Evolutionary conservation across 306 rosid genomes (phyloP).

Genomic region (Dryas drummondii): DNA sequence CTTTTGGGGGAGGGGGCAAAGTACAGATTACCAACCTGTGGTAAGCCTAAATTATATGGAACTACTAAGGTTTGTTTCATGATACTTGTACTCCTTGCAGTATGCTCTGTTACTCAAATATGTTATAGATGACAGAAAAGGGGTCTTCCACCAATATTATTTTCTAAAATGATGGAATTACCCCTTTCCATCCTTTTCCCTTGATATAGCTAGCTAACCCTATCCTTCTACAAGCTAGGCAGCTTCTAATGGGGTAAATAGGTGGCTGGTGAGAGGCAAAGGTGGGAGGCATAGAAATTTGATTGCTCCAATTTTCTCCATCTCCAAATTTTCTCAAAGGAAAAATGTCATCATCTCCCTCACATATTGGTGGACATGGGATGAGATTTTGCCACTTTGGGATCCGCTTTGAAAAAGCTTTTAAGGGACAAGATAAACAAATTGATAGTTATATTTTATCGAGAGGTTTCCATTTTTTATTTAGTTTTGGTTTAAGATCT

Average conservation of each 20-base stretch:
- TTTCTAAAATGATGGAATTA: background rate
- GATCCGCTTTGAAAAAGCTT: too few species aligned
- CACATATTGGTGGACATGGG: constrained; percentile 3
- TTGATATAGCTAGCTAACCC: background rate
- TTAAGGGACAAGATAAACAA: background rate
- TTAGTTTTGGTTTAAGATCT: background rate
- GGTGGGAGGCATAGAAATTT: background rate
- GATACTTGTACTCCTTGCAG: background rate
- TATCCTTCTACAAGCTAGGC: background rate
- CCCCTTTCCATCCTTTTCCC: background rate
- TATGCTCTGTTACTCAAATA: background rate
- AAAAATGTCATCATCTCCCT: background rate
- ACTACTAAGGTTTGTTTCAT: too few species aligned
- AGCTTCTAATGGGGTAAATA: background rate
- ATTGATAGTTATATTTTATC: background rate
- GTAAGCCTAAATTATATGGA: too few species aligned
- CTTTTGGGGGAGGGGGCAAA: too few species aligned
- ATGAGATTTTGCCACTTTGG: background rate
- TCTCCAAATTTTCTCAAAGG: background rate
- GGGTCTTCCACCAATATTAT: background rate
- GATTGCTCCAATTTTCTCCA: background rate
- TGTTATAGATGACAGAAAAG: too few species aligned
- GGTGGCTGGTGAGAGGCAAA: background rate
- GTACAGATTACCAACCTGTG: too few species aligned
- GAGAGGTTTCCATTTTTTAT: too few species aligned